Conservation (phyloP, 2,329 filamentous ascomycete genomes). For the Colletotrichum somersetense region DNA sequence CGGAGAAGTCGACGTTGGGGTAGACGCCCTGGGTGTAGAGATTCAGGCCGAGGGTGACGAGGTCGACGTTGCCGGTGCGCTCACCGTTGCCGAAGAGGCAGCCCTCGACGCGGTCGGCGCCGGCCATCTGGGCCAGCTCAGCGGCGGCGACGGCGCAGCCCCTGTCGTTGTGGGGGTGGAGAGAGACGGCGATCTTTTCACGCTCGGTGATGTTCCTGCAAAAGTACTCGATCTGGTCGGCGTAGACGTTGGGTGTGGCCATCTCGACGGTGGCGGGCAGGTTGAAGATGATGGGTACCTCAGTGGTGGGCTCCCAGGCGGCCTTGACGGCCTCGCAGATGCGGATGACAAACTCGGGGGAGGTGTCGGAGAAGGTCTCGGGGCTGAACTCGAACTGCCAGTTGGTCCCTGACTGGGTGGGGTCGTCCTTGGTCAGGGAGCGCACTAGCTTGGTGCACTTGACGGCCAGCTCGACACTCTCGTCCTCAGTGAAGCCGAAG, state of each 20-base stretch:
- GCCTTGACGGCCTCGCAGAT: slow-evolving; percentile 94
- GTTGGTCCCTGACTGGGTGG: slow-evolving; percentile 66
- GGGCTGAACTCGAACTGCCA: slow-evolving; percentile 89
- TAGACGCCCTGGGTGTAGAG: slow-evolving; percentile 93
- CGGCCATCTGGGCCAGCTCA: slow-evolving; percentile 95
- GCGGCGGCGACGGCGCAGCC: slow-evolving; percentile 91
- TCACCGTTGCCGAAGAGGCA: slow-evolving; percentile 94
- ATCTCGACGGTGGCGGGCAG: slow-evolving; percentile 96
- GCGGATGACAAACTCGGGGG: slow-evolving; percentile 83
- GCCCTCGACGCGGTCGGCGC: slow-evolving; percentile 93
- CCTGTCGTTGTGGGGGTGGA: slow-evolving; percentile 95
- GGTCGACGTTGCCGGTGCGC: slow-evolving; percentile 93
- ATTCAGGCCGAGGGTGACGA: slow-evolving; percentile 92
- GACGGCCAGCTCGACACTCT: slow-evolving; percentile 85
- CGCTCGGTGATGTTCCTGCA: slow-evolving; percentile 86
- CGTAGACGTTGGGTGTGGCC: slow-evolving; percentile 94
- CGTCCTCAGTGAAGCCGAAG: slow-evolving; percentile 86
- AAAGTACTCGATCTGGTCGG: slow-evolving; percentile 97
- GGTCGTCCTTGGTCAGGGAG: slow-evolving; percentile 87
- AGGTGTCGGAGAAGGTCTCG: slow-evolving; percentile 91
- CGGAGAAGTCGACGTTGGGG: slow-evolving; percentile 90
- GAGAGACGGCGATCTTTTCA: slow-evolving; percentile 87
- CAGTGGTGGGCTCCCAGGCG: slow-evolving; percentile 80
- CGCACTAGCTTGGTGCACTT: slow-evolving; percentile 88
- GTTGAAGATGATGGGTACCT: slow-evolving; percentile 91